A percentile compares a stretch with the other conserved stretches of the same genome.
Conservation (phyloP, 1,139 yeast species). For the Suhomyces maxii region DNA sequence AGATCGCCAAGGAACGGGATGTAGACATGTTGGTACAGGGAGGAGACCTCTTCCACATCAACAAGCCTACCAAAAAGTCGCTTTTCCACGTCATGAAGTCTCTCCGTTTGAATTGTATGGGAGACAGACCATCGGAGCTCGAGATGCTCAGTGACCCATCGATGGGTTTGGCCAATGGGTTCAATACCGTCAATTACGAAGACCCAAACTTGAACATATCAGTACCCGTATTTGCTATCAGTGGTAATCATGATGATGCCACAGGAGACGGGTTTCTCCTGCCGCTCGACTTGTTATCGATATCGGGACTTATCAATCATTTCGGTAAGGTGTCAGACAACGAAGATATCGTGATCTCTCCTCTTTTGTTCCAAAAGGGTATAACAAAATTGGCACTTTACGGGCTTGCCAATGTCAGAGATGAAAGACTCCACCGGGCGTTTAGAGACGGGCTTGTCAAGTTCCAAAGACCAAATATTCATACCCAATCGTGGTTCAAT, state of each 20-base stretch:
- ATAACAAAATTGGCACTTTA: slow-evolving; percentile 78
- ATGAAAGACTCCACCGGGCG: slow-evolving; percentile 80
- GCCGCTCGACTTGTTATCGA: slow-evolving; percentile 83
- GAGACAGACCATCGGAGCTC: slow-evolving; percentile 85
- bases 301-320: slow-evolving; percentile 82
- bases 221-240: slow-evolving; percentile 90
- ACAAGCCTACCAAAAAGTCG: slow-evolving; percentile 85
- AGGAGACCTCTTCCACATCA: slow-evolving; percentile 90
- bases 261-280: slow-evolving; percentile 86
- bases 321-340: slow-evolving; percentile 82
- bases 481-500: slow-evolving; percentile 74
- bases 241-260: slow-evolving; percentile 97
- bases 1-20: slow-evolving; percentile 65
- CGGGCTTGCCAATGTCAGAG: slow-evolving; percentile 87
- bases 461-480: slow-evolving; percentile 68
- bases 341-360: slow-evolving; percentile 74
- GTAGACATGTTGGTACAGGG: slow-evolving; percentile 91
- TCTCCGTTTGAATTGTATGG: slow-evolving; percentile 72
- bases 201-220: slow-evolving; percentile 88
- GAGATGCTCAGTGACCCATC: slow-evolving; percentile 82
- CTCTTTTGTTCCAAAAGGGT: slow-evolving; percentile 82
- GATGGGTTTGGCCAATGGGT: slow-evolving; percentile 54
- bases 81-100: slow-evolving; percentile 80
- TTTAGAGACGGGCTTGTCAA: slow-evolving; percentile 79
- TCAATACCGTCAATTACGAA: slow-evolving; percentile 78